Evolutionary conservation across 768 basidiomycete species (phyloP), one percentile per base, ranked within the genome.

Genomic region (Rhodosporidiobolus odoratus): DNA sequence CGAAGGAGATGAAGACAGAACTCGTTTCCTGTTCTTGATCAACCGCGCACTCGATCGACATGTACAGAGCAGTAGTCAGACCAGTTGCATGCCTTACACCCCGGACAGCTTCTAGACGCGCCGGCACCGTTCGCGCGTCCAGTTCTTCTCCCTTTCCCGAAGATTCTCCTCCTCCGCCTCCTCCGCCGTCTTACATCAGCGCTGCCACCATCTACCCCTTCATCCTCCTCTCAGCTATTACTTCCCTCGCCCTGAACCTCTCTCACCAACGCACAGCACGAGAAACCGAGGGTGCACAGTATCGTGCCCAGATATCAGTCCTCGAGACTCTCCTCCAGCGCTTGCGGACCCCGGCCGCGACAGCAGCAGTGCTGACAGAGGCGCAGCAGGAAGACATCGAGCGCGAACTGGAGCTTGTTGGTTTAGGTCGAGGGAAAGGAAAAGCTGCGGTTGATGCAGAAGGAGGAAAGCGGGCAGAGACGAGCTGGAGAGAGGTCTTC

Each of bases 401-500:
- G 62, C 70, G 79, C 40, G 77, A 78, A 54, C 60, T 81, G 58
- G 79, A 79, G 71, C 75, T 80, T 72, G 80, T 81, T 19, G 80
- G 80, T 16, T 58, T 81, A 32, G 75, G 72, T 1, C 35, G 56
- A 21, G 76, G 69, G 6, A 65, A 62, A 38, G 66, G 66, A 21
- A 69, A 69, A 43, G 21, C 25, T 21, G 67, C 37, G 25, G 43
- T 62, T 27, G 59, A 54, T 10, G 67, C 54, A 17, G 72, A 60
- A 32, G 60, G 68, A 21, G 48, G 17, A 17, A 32, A 19, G n/a
- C 30, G 45, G 62, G 47, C 38, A 35, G 37, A 54, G 60, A 67
- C 63, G 40, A 69, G 74, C 32, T 81, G 79, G 80, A 69, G 40
- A 2, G 79, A 80, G 65, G 78, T 79, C 3, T 64, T 81, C 16